Base-by-base conservation (phyloP, 768 basidiomycete genomes). In the Rhizopogon rudus region DNA sequence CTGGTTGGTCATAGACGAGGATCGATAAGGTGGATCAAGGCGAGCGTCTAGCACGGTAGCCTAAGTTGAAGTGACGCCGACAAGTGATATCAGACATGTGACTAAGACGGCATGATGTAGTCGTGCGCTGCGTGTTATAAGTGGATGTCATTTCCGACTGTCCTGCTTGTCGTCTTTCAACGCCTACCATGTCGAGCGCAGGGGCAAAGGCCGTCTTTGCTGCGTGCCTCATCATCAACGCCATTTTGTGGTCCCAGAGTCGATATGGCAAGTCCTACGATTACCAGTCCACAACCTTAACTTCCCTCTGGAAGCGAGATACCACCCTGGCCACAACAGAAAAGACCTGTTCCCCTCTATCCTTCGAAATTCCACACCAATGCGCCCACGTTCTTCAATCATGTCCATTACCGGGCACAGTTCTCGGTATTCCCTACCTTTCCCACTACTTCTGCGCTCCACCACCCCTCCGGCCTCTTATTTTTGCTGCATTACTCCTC, bases 361-460 rank as follows among this genome's bases (percentile, higher is more conserved):
- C 78, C 16, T 69, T 83, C 35, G 80, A 82, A 2, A 49, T 72
- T 2, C 64, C 68, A 10, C 68, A 78, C 12, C 91, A 93, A 70
- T 93, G 91, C 64, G 52, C 67, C 16, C 82, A 89, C 70, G 87
- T 87, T 52, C 65, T 69, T 17, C 70, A 79, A 2, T 57, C 67
- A n/a, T 93, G 91, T 67, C 74, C 80, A 2, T 58, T 69, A 9
- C 73, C 86, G 13, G 71, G 76, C 5, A 91, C 91, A 1, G 75
- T 91, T 63, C 80, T 92, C 44, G 79, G 81, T 25, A 78, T 93
- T 33, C 75, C 81, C 14, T 93, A 93, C 67, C 76, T 91, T 17
- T 75, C 75, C 40, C 62, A 69, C 14, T 93, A 92, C 68, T 93
- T 86, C 64, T 93, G 91, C 68, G 70, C 87, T 1, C 71, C 78